These are phyloP conservation scores for Candida maesae DNA, from an alignment of 805 yeast genomes.

Conservation along the genomic window DNA sequence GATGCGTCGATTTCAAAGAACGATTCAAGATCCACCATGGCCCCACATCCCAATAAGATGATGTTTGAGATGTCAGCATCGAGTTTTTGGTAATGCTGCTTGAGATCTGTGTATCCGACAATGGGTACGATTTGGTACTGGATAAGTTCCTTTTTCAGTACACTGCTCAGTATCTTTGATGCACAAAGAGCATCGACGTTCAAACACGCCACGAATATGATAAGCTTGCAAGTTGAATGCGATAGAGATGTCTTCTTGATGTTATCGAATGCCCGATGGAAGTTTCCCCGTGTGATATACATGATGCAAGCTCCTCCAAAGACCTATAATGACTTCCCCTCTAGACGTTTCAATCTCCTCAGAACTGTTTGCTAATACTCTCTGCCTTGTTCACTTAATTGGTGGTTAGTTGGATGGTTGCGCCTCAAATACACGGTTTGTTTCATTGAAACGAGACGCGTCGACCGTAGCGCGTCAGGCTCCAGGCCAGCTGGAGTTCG, in stretches of 20 bases:
- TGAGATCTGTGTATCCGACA: conserved; percentile 82
- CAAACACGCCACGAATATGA: conserved; percentile 80
- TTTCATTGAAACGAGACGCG: not conserved
- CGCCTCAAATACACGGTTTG: too few species aligned
- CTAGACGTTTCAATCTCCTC: too few species aligned
- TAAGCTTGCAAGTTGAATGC: conserved; percentile 85
- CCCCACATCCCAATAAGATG: conserved; percentile 88
- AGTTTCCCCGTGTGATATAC: conserved; percentile 73
- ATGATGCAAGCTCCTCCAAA: conserved; percentile 35
- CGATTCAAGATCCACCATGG: conserved; percentile 78
- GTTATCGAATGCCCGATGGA: conserved; percentile 60
- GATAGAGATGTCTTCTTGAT: conserved; percentile 72
- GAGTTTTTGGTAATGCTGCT: conserved; percentile 53
- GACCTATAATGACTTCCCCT: too few species aligned
- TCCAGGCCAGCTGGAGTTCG: not conserved
- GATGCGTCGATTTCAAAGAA: conserved; percentile 62
- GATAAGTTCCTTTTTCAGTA: conserved; percentile 75
- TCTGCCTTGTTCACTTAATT: too few species aligned
- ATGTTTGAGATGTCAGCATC: conserved; percentile 77
- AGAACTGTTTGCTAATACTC: too few species aligned
- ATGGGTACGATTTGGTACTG: conserved; percentile 90
- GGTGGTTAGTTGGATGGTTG: too few species aligned
- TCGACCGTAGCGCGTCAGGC: not conserved
- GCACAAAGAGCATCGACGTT: conserved; percentile 92
- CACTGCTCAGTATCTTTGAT: conserved; percentile 64